Evolutionary conservation across 2,329 filamentous ascomycete species (phyloP), one percentile per base, ranked within the genome.

Genomic region (Diaporthe amygdali): DNA sequence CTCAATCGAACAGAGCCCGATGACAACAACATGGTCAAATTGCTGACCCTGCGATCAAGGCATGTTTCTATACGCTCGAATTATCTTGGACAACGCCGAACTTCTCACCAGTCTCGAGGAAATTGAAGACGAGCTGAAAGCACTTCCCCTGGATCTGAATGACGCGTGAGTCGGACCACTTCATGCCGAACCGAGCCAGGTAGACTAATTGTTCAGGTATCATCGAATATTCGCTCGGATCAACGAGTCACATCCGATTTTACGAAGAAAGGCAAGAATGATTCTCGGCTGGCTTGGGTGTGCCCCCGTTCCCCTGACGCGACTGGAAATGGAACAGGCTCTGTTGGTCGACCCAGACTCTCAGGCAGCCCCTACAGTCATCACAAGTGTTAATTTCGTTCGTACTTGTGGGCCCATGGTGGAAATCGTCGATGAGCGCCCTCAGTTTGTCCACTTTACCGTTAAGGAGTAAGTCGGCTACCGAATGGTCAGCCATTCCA

Each of bases 371-470:
- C 46, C 46, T 52, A 15, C 44, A 37, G 30, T n/a, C 32, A 66
- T 66, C 32, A 47, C 32, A 9, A 66, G 46, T 27, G 10, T 76
- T n/a, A 72, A 75, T 44, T 20, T 78, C n/a, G 61, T 73, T 41
- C 54, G 66, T 39, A 55, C 77, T 7, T 80, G 78, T 66, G 79
- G 79, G 4, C 77, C 78, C 0, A 74, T 80, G 27, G 69, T 81
- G 8, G 79, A 81, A 67, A 37, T 77, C 25, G 70, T 75, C 1
- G 75, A 80, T 69, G 75, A 73, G 3, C 70, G 72, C n/a, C 70
- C 78, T 17, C 77, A 78, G 3, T 79, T 80, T 64, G 78, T 80
- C 4, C 78, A 80, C 67, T 80, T 79, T 69, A 80, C 78, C 9
- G 78, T 76, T 17, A 76, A 78, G 54, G 76, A 80, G 76, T 76